Evolutionary conservation across 2,329 filamentous ascomycete genomes (phyloP), one percentile per base, ranked within the genome.

Genomic region (Trichoderma oligosporum): DNA sequence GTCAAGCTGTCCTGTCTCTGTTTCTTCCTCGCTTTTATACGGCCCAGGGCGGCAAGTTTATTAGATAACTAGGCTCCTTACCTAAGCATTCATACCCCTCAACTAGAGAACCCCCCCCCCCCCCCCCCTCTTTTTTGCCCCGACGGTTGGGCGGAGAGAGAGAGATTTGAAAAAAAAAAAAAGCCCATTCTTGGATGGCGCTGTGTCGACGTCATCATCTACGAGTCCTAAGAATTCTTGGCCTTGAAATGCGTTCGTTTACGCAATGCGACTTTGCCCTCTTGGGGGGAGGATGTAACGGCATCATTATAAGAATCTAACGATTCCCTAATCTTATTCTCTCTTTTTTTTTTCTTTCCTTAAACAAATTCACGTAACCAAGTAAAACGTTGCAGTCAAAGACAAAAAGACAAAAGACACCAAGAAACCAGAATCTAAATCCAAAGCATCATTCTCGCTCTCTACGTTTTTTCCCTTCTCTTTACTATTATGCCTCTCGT

Each of bases 401-500:
- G n/a, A n/a, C n/a, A n/a, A n/a, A n/a, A n/a, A n/a, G n/a, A n/a
- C n/a, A n/a, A n/a, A n/a, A n/a, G n/a, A n/a, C n/a, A n/a, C n/a
- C n/a, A 11, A 11, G 27, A 5, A 11, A 31, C 27, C 11, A 31
- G 27, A 31, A 24, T 8, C 35, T n/a, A n/a, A n/a, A n/a, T n/a
- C n/a, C n/a, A n/a, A n/a, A 38, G 42, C 25, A 9, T 11, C 14
- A 5, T n/a, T 27, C 9, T 39, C 18, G 4, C 5, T 6, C 35
- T 39, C 35, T 39, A 6, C 7, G 12, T 5, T 39, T 14, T 14
- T 7, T n/a, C 31, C 31, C 35, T 7, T 8, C 35, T 45, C 25
- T 39, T 29, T 18, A 49, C 24, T 59, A 69, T n/a, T 73, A 85
- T 87, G 84, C 84, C 84, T 81, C 83, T 86, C 72, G 77, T 86